Base-by-base conservation (phyloP, 345 rosid genomes). In the Crucihimalaya himalaica region DNA sequence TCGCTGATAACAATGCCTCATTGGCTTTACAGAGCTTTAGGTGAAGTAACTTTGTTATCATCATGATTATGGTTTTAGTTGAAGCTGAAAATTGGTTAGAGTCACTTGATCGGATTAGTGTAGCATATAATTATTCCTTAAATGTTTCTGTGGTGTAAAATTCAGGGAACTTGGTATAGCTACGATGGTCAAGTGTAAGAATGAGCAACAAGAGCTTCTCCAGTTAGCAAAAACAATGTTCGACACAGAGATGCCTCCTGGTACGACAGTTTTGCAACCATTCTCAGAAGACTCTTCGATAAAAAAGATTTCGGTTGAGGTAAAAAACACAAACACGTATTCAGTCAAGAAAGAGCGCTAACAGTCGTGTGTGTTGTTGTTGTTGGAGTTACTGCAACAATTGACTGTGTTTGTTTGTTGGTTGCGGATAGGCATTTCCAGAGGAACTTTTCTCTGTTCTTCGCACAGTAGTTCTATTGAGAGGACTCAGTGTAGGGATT, bases 401-500 rank as follows among this genome's bases (percentile, higher is more conserved):
- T 4, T 25, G 19, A 59, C 25, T 15, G 23, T 11, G 70, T 46
- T 13, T 63, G 46, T 50, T 42, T 71, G 14, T 34, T 32, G 57
- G 59, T 76, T 66, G 47, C 72, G 60, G 12, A 16, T 77, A 94
- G 98, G 82, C 87, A 68, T 94, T 94, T 77, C 97, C 98, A 43
- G 97, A 94, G 82, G 96, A 94, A 60, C 83, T 91, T 32, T 91
- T 89, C 84, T 89, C 96, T 31, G 89, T 91, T 71, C 96, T 94
- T 68, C 93, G 97, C 42, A 91, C 98, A 0, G 88, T 89, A 54
- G 86, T 87, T 79, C 90, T 94, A 19, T 74, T 91, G 72, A 85
- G 98, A 85, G 98, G 97, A 56, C 95, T 94, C 21, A 89, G 97
- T 20, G 95, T 91, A 45, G 98, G 98, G 52, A 85, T 94, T 3